Conservation (phyloP, 2,329 filamentous ascomycete species). For the Diaporthe citriasiana region DNA sequence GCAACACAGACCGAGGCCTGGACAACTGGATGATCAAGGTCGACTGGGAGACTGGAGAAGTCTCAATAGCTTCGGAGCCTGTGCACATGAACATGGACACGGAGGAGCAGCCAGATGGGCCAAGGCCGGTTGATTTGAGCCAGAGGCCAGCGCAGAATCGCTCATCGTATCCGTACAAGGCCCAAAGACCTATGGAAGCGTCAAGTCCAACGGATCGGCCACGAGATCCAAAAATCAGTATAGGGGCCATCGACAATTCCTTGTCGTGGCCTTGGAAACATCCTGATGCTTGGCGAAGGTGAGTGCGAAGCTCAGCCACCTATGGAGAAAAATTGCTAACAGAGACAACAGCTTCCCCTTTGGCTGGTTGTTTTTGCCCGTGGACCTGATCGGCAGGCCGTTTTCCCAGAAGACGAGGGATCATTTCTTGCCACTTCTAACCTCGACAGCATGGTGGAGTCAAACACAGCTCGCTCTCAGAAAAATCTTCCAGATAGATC, state of each 20-base stretch:
- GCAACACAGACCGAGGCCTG: conserved; percentile 94
- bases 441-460: conserved; percentile 96
- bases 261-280: conserved; percentile 99
- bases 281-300: conserved; percentile 85
- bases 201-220: conserved; percentile 63
- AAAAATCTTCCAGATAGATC: conserved; percentile 89
- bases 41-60: conserved; percentile 85
- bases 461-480: conserved; percentile 91
- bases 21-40: conserved; percentile 99
- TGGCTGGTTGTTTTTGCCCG: conserved; percentile 97
- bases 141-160: conserved; percentile 59
- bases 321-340: conserved; percentile 44
- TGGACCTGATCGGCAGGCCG: conserved; percentile 94
- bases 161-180: conserved; percentile 76
- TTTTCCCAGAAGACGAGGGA: conserved; percentile 95
- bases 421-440: conserved; percentile 95
- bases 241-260: conserved; percentile 98
- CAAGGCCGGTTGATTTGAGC: conserved; percentile 71
- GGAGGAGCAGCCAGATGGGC: conserved; percentile 62
- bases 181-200: conserved; percentile 88
- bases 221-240: conserved; percentile 72
- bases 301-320: conserved; percentile 39
- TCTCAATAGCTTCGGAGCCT: conserved; percentile 89
- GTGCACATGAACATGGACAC: conserved; percentile 75
- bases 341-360: conserved; percentile 87